phyloP scores from a whole-genome alignment of 1,284 basidiomycete genomes.

The Erythrobasidium hasegawianum region DNA sequence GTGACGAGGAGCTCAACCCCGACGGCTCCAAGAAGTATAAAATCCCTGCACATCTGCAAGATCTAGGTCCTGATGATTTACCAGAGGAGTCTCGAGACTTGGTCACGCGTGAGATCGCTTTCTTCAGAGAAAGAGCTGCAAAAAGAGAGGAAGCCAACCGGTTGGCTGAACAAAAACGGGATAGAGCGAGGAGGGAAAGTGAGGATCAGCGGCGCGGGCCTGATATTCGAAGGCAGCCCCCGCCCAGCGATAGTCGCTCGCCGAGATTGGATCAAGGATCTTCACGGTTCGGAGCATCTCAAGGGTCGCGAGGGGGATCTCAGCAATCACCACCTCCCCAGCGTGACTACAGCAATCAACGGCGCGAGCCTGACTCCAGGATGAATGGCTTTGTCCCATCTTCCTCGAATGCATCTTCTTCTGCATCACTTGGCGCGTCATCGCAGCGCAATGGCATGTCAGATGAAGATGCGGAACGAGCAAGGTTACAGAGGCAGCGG shows the following conservation, averaged over 20 bases:
- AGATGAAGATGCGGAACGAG: conserved; percentile 30
- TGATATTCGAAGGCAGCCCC: conserved; percentile 10
- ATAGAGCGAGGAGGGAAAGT: conserved; percentile 34
- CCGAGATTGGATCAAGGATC: conserved; percentile 21
- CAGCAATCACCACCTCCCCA: conserved; percentile 11
- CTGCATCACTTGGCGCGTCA: background rate
- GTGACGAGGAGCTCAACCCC: conserved; percentile 23
- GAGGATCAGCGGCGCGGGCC: conserved; percentile 30
- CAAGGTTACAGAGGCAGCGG: conserved; percentile 13
- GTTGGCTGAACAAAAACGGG: conserved; percentile 36
- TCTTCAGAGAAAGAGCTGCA: conserved; percentile 45
- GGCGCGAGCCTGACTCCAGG: conserved; percentile 38
- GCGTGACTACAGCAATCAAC: conserved; percentile 2
- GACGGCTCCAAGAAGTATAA: conserved; percentile 31
- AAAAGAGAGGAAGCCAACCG: conserved; percentile 44
- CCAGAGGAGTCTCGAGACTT: conserved; percentile 44
- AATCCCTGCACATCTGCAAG: conserved; percentile 41
- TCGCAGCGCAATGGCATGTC: conserved; percentile 24
- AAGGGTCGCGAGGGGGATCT: conserved; percentile 10
- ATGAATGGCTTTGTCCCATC: conserved; percentile 37
- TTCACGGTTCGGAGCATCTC: conserved; percentile 12
- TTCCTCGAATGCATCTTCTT: conserved; percentile 11
- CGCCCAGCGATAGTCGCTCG: conserved; percentile 12
- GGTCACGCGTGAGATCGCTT: conserved; percentile 46
- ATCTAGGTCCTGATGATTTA: conserved; percentile 46